Evolutionary conservation across 176 grass and related monocot species (phyloP).

Genomic region (Rhynchospora pubera): DNA sequence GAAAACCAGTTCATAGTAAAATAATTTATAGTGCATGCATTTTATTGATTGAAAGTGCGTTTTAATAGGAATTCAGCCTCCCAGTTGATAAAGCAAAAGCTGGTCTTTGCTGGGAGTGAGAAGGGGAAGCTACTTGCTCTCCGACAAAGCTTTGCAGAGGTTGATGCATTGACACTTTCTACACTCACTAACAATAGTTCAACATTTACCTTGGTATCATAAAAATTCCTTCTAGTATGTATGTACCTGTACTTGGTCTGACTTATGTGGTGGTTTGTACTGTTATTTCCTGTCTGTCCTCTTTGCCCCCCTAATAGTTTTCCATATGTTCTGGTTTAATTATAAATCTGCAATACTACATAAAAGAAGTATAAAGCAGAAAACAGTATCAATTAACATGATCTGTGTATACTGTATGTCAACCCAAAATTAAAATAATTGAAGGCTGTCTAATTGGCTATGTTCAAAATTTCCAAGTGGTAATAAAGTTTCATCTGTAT

Average conservation of each 20-base stretch:
- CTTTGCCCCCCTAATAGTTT: too few species aligned
- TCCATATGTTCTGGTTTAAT: background rate
- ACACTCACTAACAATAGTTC: background rate
- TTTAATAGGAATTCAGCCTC: slow-evolving; percentile 72
- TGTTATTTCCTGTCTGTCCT: background rate
- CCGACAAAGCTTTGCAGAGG: slow-evolving; percentile 81
- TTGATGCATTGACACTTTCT: slow-evolving; percentile 1
- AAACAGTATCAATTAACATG: background rate
- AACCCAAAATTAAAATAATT: background rate
- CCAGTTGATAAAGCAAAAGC: slow-evolving; percentile 82
- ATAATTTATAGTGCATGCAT: background rate
- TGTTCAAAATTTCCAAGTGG: background rate
- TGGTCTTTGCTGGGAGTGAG: slow-evolving; percentile 90
- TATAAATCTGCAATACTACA: background rate
- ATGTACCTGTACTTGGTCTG: too few species aligned
- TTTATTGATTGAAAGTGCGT: slow-evolving; percentile 12
- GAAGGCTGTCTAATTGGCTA: background rate
- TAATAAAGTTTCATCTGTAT: background rate
- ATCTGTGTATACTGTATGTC: background rate
- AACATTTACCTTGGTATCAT: background rate
- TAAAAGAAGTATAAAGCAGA: too few species aligned
- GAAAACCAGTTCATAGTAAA: background rate
- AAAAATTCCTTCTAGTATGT: background rate
- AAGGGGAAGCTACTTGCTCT: slow-evolving; percentile 85
- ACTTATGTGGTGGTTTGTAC: background rate